Evolutionary conservation across 306 rosid genomes (phyloP), one percentile per base, ranked within the genome.

Genomic region (Prunus kanzakura): DNA sequence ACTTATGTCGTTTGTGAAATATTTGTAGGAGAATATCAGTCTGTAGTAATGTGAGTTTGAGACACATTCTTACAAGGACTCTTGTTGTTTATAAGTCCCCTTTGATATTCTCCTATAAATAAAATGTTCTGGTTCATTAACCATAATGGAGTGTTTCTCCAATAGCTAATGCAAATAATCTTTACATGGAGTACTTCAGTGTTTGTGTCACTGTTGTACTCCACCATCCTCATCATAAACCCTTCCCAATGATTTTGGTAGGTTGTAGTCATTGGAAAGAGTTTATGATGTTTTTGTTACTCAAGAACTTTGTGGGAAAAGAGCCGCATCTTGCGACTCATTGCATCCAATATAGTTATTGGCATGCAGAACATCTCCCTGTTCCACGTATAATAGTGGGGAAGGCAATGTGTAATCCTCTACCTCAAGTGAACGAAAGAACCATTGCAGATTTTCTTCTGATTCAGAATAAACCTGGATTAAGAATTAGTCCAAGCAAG

Each of bases 251-350:
- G 49, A 64, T 6, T 64, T 9, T 7, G 7, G 5, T 64, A 64
- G 25, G 14, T 32, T 32, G 25, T 22, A 35, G 27, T 7, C 47
- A 9, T 18, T 18, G 25, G 3, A 32, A 35, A 3, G 69, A 9
- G 69, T 30, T 11, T 30, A 64, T 11, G 69, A 32, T 64, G 69
- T 11, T 43, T 35, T 13, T 64, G 49, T 32, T 75, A 62, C 69
- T 79, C 54, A 80, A 10, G 30, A 85, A 69, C 27, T 71, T 71
- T 11, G 46, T 29, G 75, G 15, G 14, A 72, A 66, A n/a, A 8
- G 80, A 73, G 45, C 73, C 82, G 2, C 78, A 23, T 55, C 6
- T 35, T 35, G 41, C 41, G 41, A 35, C 41, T 23, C 81, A 6
- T 12, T 60, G 75, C 32, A 2, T 8, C 72, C 6, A 35, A 35